Conservation (phyloP, 352 stramenopile genomes). For the Globisporangium spinosum region DNA sequence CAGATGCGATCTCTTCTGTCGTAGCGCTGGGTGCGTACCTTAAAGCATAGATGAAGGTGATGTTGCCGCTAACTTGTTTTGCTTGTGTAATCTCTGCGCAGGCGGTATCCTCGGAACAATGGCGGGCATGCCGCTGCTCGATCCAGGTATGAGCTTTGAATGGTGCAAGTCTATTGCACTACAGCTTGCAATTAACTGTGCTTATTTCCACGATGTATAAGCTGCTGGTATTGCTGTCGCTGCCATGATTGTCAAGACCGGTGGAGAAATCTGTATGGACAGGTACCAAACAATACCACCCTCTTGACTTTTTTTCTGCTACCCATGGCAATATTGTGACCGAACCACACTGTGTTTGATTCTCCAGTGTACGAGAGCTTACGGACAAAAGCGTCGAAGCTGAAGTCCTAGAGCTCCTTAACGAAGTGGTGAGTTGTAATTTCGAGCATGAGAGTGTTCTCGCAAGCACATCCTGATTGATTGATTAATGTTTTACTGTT, state of each 20-base stretch:
- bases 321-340: not conserved
- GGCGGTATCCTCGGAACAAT: slow-evolving; percentile 74
- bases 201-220: slow-evolving; percentile 12
- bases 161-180: not conserved
- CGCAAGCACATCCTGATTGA: not conserved
- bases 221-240: slow-evolving; percentile 82
- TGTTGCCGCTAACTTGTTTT: not conserved
- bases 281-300: slow-evolving; percentile 30
- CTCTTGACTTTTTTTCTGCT: not conserved
- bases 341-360: not conserved
- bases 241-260: slow-evolving; percentile 88
- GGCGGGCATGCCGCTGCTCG: slow-evolving; percentile 58
- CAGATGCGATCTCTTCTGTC: slow-evolving; percentile 88
- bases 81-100: slow-evolving; percentile 12
- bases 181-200: not conserved
- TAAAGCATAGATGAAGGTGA: not conserved
- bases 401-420: slow-evolving; percentile 70
- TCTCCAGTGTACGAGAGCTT: slow-evolving; percentile 66
- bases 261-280: slow-evolving; percentile 78
- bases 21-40: slow-evolving; percentile 53
- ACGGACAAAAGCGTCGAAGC: slow-evolving; percentile 83
- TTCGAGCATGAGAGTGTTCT: not conserved
- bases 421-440: slow-evolving; percentile 51
- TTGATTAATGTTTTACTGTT: not conserved
- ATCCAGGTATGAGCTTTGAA: slow-evolving; percentile 42